A percentile compares a stretch with the other conserved stretches of the same genome.
phyloP scores from a whole-genome alignment of 179 eudicot species.

The Amaranthus tricolor region DNA sequence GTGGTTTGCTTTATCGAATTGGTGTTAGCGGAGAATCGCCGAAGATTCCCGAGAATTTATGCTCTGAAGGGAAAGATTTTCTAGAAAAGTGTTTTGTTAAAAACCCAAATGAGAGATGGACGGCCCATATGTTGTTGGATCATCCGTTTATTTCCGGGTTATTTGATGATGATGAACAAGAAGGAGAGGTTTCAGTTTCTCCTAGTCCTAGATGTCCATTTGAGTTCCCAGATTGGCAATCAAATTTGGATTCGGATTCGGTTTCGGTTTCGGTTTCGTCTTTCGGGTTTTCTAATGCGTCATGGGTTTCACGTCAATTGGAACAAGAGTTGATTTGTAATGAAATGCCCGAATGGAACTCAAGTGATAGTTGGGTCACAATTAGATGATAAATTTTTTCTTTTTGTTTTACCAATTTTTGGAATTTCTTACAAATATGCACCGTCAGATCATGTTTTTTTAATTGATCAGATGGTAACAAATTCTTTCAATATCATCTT shows the following conservation, averaged over 20 bases:
- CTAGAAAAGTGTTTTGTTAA: constrained; percentile 35
- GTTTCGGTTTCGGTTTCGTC: constrained; percentile 18
- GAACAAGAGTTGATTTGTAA: constrained; percentile 23
- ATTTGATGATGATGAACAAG: not conserved
- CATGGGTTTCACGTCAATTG: constrained; percentile 23
- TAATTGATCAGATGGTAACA: constrained; percentile 22
- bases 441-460: constrained; percentile 26
- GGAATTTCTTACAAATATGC: not conserved
- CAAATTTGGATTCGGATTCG: constrained; percentile 18
- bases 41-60: constrained; percentile 33
- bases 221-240: constrained; percentile 51
- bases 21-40: constrained; percentile 35
- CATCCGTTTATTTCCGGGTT: constrained; percentile 44
- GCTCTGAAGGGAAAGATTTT: constrained; percentile 42
- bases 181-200: constrained; percentile 18
- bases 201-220: constrained; percentile 53
- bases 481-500: constrained; percentile 12
- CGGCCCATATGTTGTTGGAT: constrained; percentile 42
- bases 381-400: constrained; percentile 37
- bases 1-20: constrained; percentile 32
- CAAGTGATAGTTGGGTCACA: constrained; percentile 49
- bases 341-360: constrained; percentile 49
- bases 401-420: not conserved
- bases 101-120: constrained; percentile 45
- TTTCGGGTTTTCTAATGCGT: constrained; percentile 1